Base-by-base conservation (phyloP, 257 asterid species). In the Penstemon newberryi region DNA sequence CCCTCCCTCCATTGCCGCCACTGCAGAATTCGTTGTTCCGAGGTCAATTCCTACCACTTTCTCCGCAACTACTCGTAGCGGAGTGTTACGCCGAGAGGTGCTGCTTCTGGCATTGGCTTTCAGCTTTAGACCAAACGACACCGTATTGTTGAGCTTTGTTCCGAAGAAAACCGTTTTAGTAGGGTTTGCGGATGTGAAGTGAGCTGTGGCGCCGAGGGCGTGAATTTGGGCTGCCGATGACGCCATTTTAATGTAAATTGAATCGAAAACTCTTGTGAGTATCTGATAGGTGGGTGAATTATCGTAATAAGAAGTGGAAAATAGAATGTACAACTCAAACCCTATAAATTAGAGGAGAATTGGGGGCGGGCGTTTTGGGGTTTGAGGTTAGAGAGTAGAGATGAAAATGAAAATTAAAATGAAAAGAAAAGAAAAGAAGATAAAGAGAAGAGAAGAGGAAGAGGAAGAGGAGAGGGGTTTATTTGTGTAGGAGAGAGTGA, bases 1-100 rank as follows among this genome's bases (percentile, higher is more conserved):
- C 49, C 95, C 95, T 38, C 95, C 95, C 38, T 88, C 95, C 95
- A 88, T 88, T 4, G 92, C 95, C 4, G 95, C 95, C 53, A 88
- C 95, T 0, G 95, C 95, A 3, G 95, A 88, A 55, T 88, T 88
- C 0, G 92, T 88, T 12, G 95, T 88, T 19, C 95, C 95, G 38
- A 88, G 74, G 60, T 88, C 95, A 71, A 88, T 85, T 3, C 95
- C 95, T 7, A 85, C 95, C 13, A 85, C 92, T 66, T 88, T 88
- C 84, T 88, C 95, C 63, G 92, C 84, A 18, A 85, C 92, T 6
- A 88, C 81, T 4, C 90, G 87, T 18, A 88, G 50, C 7, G 74
- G 80, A 33, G 41, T 39, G 6, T 78, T 65, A 6, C 66, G 57
- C n/a, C 75, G 72, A n/a, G 56, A 44, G 7, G 36, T 50, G 18